Percentiles rank a stretch among this genome's conserved stretches.
These are phyloP conservation scores for Suhomyces yuchorum DNA, from an alignment of 1,139 yeast species.

Conservation along the genomic window DNA sequence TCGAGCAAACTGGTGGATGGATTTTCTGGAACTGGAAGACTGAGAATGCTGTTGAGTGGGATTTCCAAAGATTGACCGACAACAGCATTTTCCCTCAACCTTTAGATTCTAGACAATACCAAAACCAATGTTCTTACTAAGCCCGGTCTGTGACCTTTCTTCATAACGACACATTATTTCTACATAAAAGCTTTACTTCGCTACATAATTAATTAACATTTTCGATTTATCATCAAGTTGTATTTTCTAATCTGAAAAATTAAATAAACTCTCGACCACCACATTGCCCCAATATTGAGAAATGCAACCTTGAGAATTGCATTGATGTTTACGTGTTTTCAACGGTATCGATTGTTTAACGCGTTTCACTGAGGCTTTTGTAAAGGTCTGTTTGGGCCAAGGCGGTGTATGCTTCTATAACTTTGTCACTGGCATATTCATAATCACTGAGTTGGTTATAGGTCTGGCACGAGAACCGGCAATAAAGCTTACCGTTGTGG, in stretches of 20 bases:
- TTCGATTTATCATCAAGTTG: neutral
- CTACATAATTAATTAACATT: slow-evolving; percentile 4
- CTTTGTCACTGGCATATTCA: slow-evolving; percentile 40
- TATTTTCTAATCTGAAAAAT: neutral
- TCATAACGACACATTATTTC: neutral
- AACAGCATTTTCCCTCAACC: slow-evolving; percentile 82
- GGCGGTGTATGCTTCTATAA: slow-evolving; percentile 20
- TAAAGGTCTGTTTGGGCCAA: slow-evolving; percentile 8
- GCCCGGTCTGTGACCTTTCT: slow-evolving; percentile 4
- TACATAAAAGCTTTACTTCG: slow-evolving; percentile 4
- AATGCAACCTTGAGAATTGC: too few species aligned
- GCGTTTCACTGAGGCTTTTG: slow-evolving; percentile 3
- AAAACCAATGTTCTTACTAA: slow-evolving; percentile 61
- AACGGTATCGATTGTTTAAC: too few species aligned
- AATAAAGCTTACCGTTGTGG: slow-evolving; percentile 46
- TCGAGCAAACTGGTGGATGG: slow-evolving; percentile 74
- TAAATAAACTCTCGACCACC: neutral
- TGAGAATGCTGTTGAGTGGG: slow-evolving; percentile 88
- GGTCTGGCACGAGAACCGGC: slow-evolving; percentile 61
- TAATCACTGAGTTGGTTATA: slow-evolving; percentile 61
- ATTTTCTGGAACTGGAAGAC: slow-evolving; percentile 94
- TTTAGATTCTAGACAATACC: slow-evolving; percentile 60
- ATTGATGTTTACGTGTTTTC: too few species aligned
- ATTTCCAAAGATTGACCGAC: slow-evolving; percentile 58
- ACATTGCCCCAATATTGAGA: too few species aligned